Conservation (phyloP, 2,329 filamentous ascomycete genomes). For the Apiospora saccharicola region DNA sequence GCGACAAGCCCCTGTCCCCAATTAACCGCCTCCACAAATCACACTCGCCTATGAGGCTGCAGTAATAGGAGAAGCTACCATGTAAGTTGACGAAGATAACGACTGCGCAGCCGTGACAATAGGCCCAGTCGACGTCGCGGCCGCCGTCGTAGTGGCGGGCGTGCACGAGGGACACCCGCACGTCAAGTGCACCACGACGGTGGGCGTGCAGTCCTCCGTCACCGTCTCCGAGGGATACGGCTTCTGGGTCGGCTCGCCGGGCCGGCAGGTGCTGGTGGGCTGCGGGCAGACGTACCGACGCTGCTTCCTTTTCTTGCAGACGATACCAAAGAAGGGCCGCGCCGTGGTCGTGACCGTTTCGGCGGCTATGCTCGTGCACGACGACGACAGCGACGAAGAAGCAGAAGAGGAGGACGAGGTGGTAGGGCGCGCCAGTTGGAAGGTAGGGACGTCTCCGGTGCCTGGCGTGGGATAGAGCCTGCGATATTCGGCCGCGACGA, state of each 20-base stretch:
- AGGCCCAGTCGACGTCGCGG: background rate
- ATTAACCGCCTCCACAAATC: background rate
- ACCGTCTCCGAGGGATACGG: background rate
- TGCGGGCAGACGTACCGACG: background rate
- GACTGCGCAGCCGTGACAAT: too few relatives aligned
- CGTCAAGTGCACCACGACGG: background rate
- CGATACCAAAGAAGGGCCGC: background rate
- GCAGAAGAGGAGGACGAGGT: background rate
- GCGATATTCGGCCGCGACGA: too few relatives aligned
- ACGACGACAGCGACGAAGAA: background rate
- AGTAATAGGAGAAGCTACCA: background rate
- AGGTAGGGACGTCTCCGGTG: too few relatives aligned
- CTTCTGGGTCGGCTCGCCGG: background rate
- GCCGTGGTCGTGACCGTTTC: background rate
- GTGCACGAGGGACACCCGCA: background rate
- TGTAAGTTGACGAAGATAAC: background rate
- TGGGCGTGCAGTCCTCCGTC: background rate
- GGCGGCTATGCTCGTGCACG: background rate
- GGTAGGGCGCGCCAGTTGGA: background rate
- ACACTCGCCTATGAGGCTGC: too few relatives aligned
- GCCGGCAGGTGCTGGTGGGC: background rate
- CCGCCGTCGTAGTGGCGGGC: background rate
- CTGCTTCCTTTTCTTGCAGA: background rate
- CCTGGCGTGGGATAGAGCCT: too few relatives aligned
- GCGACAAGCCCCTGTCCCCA: background rate